These are phyloP conservation scores for Rhododendron kiyosumense DNA, from an alignment of 148 eudicot species.

Conservation along the genomic window DNA sequence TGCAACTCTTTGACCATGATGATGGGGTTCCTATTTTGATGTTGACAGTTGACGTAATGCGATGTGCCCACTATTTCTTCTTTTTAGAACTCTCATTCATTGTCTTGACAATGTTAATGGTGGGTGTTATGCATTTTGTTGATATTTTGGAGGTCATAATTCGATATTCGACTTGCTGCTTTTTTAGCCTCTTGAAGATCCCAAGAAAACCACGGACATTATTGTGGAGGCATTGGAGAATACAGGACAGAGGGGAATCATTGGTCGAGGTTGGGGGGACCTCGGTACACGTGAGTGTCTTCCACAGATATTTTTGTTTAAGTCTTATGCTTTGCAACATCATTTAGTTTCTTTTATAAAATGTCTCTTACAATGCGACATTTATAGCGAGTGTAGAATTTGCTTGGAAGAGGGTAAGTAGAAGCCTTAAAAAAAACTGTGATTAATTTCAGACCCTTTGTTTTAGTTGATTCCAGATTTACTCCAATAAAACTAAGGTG, in stretches of 20 bases:
- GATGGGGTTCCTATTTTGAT: not conserved
- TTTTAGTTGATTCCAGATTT: not conserved
- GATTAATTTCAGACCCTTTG: not conserved
- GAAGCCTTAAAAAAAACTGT: not conserved
- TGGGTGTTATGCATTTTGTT: not conserved
- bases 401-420: not conserved
- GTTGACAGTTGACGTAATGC: not conserved
- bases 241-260: slow-evolving; percentile 92
- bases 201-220: slow-evolving; percentile 61
- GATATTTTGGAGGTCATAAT: not conserved
- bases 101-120: not conserved
- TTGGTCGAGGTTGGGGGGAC: slow-evolving; percentile 95
- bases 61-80: not conserved
- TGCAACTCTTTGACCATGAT: not conserved
- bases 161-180: not conserved
- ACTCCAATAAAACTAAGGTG: not conserved
- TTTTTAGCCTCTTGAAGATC: slow-evolving; percentile 79
- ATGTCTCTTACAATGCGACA: not conserved
- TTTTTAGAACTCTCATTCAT: not conserved
- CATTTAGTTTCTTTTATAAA: not conserved
- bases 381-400: not conserved
- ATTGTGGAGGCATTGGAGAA: slow-evolving; percentile 74
- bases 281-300: slow-evolving; percentile 76
- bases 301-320: not conserved
- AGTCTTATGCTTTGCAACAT: not conserved